Percentiles rank a stretch among this genome's conserved stretches.
Conservation (phyloP, 139 green algal genomes). For the Chlamydomonas schloesseri region DNA sequence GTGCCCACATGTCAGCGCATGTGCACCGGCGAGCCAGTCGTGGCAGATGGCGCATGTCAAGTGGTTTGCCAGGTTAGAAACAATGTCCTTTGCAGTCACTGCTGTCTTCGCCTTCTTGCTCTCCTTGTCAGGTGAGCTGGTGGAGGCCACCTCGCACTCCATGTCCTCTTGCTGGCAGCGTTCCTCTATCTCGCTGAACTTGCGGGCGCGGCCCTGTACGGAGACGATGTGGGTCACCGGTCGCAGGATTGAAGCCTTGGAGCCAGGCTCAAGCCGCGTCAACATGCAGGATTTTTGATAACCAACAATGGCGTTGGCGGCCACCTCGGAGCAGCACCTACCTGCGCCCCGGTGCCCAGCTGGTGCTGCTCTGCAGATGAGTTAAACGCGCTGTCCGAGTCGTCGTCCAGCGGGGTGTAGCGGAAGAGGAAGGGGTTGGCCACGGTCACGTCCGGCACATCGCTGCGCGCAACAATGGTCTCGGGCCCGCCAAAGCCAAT, state of each 20-base stretch:
- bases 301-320: no score
- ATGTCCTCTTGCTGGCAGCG: slow-evolving; percentile 28
- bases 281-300: no score
- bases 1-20: slow-evolving; percentile 50
- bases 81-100: slow-evolving; percentile 21
- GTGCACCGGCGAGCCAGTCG: slow-evolving; percentile 54
- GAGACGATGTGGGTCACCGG: background rate
- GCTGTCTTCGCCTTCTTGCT: slow-evolving; percentile 30
- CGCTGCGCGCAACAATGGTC: slow-evolving; percentile 51
- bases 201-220: slow-evolving; percentile 11
- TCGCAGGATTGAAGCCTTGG: no score
- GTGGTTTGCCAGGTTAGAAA: slow-evolving; percentile 43
- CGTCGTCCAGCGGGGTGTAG: slow-evolving; percentile 45
- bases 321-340: no score
- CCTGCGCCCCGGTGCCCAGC: no score
- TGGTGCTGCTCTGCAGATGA: slow-evolving; percentile 22
- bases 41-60: slow-evolving; percentile 61
- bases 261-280: no score
- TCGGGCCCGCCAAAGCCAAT: slow-evolving; percentile 63
- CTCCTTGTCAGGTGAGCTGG: slow-evolving; percentile 28
- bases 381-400: slow-evolving; percentile 28
- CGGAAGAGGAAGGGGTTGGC: slow-evolving; percentile 65
- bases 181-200: slow-evolving; percentile 25
- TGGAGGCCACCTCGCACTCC: slow-evolving; percentile 35
- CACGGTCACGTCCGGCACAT: slow-evolving; percentile 39